phyloP scores from a whole-genome alignment of 2,329 filamentous ascomycete genomes.

The Colletotrichum theobromicola region DNA sequence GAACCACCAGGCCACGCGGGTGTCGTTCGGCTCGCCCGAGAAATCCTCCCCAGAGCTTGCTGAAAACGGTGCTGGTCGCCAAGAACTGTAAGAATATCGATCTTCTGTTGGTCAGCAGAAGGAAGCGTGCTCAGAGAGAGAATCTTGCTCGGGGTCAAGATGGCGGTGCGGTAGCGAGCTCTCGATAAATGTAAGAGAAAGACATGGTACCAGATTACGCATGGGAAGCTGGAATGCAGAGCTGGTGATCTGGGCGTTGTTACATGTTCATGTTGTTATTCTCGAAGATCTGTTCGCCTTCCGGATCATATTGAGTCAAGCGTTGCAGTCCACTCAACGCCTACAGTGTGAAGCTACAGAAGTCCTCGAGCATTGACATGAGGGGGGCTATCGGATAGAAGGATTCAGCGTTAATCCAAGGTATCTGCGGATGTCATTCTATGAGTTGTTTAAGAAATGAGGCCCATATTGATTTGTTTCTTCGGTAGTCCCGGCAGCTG shows the following conservation, averaged over 20 bases:
- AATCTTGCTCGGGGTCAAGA: not conserved
- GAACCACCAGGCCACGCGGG: not conserved
- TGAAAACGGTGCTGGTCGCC: not conserved
- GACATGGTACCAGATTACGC: not conserved
- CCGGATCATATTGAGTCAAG: not conserved
- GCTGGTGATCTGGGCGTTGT: not conserved
- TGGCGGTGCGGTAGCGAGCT: not conserved
- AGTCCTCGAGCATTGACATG: not conserved
- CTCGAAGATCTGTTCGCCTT: not conserved
- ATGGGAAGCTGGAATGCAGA: not conserved
- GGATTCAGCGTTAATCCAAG: not conserved
- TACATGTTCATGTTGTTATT: not conserved
- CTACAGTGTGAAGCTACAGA: not conserved
- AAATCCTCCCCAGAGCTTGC: not conserved
- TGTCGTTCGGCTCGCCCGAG: not conserved
- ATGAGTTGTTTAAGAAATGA: not conserved
- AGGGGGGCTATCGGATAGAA: not conserved
- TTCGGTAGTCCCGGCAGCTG: not conserved
- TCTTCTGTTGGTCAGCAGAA: not conserved
- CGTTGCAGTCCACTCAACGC: not conserved
- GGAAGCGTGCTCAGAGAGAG: not conserved
- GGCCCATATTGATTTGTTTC: not conserved
- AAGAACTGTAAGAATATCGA: not conserved
- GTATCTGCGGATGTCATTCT: not conserved
- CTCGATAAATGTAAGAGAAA: not conserved